Evolutionary conservation across 257 asterid genomes (phyloP).

Genomic region (Primulina eburnea): DNA sequence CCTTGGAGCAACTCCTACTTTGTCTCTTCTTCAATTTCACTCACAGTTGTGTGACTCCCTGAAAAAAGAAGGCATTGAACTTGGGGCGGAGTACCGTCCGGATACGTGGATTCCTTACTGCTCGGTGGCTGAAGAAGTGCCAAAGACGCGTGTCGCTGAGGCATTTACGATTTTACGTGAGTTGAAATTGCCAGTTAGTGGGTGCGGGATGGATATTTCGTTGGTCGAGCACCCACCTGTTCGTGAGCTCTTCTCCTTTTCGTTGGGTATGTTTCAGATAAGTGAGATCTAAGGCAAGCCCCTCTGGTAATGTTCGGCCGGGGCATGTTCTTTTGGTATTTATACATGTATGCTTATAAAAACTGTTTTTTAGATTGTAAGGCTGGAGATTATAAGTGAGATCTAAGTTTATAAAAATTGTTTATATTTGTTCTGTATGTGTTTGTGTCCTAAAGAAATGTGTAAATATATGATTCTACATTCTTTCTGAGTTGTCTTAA

Average conservation of each 20-base stretch:
- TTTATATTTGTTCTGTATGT: background rate
- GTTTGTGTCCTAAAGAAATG: background rate
- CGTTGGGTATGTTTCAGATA: conserved; percentile 51
- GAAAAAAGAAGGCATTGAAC: conserved; percentile 76
- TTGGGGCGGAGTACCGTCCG: conserved; percentile 67
- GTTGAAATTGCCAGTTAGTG: conserved; percentile 78
- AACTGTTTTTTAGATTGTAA: conserved; percentile 35
- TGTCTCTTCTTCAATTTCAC: conserved; percentile 79
- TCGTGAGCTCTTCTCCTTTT: conserved; percentile 71
- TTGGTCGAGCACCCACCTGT: conserved; percentile 87
- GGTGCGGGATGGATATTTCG: conserved; percentile 77
- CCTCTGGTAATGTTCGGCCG: conserved; percentile 14
- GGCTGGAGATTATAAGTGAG: conserved; percentile 14
- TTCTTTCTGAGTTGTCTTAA: background rate
- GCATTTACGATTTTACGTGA: conserved; percentile 80
- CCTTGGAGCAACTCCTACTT: conserved; percentile 76
- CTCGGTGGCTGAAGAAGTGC: conserved; percentile 82
- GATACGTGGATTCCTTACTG: conserved; percentile 86
- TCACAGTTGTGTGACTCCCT: conserved; percentile 70
- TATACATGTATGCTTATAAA: conserved; percentile 16
- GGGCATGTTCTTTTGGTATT: background rate
- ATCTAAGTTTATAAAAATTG: background rate
- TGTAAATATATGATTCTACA: too few species aligned
- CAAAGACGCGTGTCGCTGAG: conserved; percentile 77
- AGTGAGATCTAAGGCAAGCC: conserved; percentile 41